phyloP scores from a whole-genome alignment of 495 filamentous ascomycete genomes.

The Hypoxylon cercidicola region DNA sequence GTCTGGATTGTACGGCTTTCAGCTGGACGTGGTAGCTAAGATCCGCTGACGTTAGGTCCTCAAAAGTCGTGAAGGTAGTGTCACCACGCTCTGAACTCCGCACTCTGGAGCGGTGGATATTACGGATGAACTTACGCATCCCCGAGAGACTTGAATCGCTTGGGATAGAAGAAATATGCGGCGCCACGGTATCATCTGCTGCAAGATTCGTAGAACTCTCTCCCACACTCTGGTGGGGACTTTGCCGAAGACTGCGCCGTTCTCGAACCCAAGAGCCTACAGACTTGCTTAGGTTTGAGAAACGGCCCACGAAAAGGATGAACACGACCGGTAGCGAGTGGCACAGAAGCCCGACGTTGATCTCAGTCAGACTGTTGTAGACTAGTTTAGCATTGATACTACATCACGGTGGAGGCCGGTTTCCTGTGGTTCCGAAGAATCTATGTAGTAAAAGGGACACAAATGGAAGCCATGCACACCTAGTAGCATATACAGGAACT shows the following conservation, averaged over 20 bases:
- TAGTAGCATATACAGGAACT: slow-evolving; percentile 26
- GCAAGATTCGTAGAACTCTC: slow-evolving; percentile 12
- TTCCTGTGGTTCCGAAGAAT: neutral
- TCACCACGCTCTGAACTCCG: slow-evolving; percentile 1
- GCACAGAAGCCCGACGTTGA: slow-evolving; percentile 32
- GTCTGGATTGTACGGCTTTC: neutral
- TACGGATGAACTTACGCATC: slow-evolving; percentile 20
- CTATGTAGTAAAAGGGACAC: neutral
- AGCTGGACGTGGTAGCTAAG: slow-evolving; percentile 18
- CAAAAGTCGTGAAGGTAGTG: neutral
- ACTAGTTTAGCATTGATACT: neutral
- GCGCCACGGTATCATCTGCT: slow-evolving; percentile 3
- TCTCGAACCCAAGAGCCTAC: slow-evolving; percentile 26
- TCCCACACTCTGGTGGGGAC: slow-evolving; percentile 1
- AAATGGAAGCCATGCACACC: slow-evolving; percentile 2
- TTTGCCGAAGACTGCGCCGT: slow-evolving; percentile 1
- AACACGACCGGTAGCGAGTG: slow-evolving; percentile 23
- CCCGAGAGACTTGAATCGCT: slow-evolving; percentile 4
- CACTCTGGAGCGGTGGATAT: slow-evolving; percentile 11
- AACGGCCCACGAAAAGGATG: slow-evolving; percentile 11
- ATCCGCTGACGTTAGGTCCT: slow-evolving; percentile 16
- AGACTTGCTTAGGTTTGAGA: slow-evolving; percentile 12
- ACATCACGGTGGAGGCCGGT: neutral
- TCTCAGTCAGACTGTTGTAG: slow-evolving; percentile 12
- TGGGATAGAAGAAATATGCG: slow-evolving; percentile 6